Evolutionary conservation across 352 stramenopile species (phyloP).

Genomic region (Phytopythium oedochilum): DNA sequence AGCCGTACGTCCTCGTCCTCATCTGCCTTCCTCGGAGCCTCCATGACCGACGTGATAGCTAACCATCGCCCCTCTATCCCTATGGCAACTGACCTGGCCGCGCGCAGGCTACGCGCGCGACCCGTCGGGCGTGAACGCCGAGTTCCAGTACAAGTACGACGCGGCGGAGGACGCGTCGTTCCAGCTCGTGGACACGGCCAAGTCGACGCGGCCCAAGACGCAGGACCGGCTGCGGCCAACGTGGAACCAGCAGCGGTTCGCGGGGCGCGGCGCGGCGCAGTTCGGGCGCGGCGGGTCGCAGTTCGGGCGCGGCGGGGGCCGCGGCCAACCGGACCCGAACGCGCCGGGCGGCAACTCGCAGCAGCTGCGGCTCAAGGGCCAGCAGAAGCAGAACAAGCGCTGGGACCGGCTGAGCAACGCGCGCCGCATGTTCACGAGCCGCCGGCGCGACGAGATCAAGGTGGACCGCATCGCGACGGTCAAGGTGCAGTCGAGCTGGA

Average conservation of each 20-base stretch:
- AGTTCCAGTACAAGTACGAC: constrained; percentile 95
- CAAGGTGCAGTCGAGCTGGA: constrained; percentile 90
- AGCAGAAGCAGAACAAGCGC: constrained; percentile 87
- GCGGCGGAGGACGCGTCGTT: constrained; percentile 90
- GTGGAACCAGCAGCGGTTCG: constrained; percentile 86
- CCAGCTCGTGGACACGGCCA: constrained; percentile 93
- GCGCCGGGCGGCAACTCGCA: constrained; percentile 34
- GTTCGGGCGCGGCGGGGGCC: constrained; percentile 13
- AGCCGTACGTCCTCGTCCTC: constrained; percentile 6
- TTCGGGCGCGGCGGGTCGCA: constrained; percentile 28
- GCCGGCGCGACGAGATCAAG: constrained; percentile 66
- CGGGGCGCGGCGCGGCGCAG: constrained; percentile 36
- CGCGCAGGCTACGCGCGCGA: constrained; percentile 38
- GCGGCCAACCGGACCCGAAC: constrained; percentile 35
- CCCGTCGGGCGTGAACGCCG: constrained; percentile 84
- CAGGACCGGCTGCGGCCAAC: constrained; percentile 76
- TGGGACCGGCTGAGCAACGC: constrained; percentile 78
- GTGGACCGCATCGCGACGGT: constrained; percentile 87
- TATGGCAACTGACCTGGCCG: no score
- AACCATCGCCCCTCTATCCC: neutral
- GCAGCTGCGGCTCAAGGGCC: constrained; percentile 77
- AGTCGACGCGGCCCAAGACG: constrained; percentile 72
- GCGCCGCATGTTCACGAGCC: constrained; percentile 58
- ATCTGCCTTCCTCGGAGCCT: neutral
- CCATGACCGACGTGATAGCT: neutral